Evolutionary conservation across 345 rosid species (phyloP).

Genomic region (Aquilaria sinensis): DNA sequence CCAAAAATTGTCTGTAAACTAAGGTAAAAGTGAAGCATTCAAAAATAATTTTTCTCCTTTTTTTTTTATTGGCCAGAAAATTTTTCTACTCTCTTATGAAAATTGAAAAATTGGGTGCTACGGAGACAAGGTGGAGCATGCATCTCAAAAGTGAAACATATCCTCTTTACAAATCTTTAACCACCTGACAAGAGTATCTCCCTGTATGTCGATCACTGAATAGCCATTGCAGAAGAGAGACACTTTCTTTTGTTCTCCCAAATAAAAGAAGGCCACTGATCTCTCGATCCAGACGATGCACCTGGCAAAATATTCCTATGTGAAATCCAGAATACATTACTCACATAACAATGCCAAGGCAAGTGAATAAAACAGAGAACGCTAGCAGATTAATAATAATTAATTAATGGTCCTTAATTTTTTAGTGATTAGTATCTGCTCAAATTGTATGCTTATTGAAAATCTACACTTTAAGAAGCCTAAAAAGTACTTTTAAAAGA

Average conservation of each 20-base stretch:
- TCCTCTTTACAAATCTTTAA: background rate
- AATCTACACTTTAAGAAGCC: no score
- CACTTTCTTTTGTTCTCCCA: constrained; percentile 81
- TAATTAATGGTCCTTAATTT: no score
- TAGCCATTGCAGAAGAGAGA: constrained; percentile 54
- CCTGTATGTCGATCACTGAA: constrained; percentile 51
- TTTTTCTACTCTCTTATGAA: no score
- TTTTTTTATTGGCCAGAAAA: no score
- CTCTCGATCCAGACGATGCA: constrained; percentile 91
- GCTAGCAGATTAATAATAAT: background rate
- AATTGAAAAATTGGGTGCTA: no score
- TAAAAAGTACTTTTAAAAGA: no score
- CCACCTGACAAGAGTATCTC: constrained; percentile 57
- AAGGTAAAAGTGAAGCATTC: constrained; percentile 8
- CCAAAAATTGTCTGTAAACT: background rate
- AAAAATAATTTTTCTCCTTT: background rate
- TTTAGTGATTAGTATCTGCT: no score
- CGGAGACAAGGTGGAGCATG: no score
- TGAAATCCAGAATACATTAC: no score
- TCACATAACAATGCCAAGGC: no score
- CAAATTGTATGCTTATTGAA: no score
- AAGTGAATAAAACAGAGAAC: constrained; percentile 4
- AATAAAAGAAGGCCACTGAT: constrained; percentile 78
- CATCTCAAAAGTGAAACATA: background rate
- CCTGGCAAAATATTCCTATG: constrained; percentile 33